Evolutionary conservation across 2,329 filamentous ascomycete genomes (phyloP), one percentile per base, ranked within the genome.

Genomic region (Fusarium aywerte): DNA sequence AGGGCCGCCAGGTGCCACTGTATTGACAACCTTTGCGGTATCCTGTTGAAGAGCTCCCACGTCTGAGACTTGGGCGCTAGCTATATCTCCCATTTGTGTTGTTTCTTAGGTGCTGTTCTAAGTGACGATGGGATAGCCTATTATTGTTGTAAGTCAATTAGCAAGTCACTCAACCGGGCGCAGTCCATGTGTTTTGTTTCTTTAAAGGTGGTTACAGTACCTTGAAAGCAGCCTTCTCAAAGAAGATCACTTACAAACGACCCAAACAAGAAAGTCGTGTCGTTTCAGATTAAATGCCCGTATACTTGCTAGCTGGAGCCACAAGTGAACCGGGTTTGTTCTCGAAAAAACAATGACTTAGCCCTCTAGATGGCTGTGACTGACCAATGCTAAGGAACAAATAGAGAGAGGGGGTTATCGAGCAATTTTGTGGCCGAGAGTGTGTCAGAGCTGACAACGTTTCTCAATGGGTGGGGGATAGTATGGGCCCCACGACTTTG

Each of bases 21-120:
- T 53, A 33, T 59, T 52, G 45, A 51, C 58, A 20, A 35, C 40
- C 35, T 58, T 67, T 27, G 59, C 42, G 53, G 31, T 51, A 29
- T 53, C 43, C 9, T 60, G 58, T 29, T 65, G 54, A 48, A 54
- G 35, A 39, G 43, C 20, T 49, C 45, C 67, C 53, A 52, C 29
- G 51, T 61, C 67, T 32, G 65, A 51, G 51, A 58, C 54, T 55
- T 62, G 68, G 25, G 36, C 40, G 56, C 32, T 25, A 27, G 68
- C 55, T 61, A 69, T 61, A 50, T 74, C 72, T 59, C 72, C 71
- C 72, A 74, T 74, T 66, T 51, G 47, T 39, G 21, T 25, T 52
- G 48, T 47, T 45, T 25, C 29, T 21, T 47, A 31, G 47, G 25
- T 47, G 27, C 31, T 54, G 38, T 49, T 23, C 23, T 44, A 44